Evolutionary conservation across 192 early-diverging fungal genomes (phyloP).

Genomic region (Geranomyces michiganensis): DNA sequence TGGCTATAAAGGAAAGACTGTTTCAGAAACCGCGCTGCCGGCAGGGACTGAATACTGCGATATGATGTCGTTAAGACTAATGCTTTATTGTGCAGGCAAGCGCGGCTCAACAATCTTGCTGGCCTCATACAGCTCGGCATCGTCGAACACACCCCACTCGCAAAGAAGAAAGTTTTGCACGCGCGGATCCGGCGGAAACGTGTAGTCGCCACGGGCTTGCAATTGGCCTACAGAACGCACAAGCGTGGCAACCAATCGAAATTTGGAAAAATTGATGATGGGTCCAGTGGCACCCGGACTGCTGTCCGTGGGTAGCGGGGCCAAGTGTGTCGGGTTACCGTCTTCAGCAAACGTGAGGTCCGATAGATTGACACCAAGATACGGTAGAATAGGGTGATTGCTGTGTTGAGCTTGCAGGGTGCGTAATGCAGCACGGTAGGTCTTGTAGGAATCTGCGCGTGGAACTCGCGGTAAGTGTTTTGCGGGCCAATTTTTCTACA

Average conservation of each 20-base stretch:
- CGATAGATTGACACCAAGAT: slow-evolving; percentile 77
- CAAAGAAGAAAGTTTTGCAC: slow-evolving; percentile 36
- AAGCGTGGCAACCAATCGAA: slow-evolving; percentile 43
- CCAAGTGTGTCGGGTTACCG: slow-evolving; percentile 71
- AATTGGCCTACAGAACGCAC: slow-evolving; percentile 28
- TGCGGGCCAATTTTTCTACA: too few species aligned
- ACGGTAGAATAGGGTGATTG: slow-evolving; percentile 70
- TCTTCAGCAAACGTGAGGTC: slow-evolving; percentile 87
- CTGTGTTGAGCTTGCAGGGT: neutral
- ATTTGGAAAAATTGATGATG: slow-evolving; percentile 53
- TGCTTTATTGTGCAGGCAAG: too few species aligned
- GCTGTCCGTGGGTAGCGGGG: slow-evolving; percentile 13
- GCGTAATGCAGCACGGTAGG: slow-evolving; percentile 39
- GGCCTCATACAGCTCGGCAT: slow-evolving; percentile 46
- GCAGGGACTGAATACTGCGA: too few species aligned
- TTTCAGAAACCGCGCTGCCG: too few species aligned
- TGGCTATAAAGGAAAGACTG: too few species aligned
- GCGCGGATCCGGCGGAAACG: slow-evolving; percentile 33
- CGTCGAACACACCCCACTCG: slow-evolving; percentile 44
- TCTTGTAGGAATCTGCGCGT: slow-evolving; percentile 43
- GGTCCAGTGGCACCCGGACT: neutral
- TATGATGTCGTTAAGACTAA: too few species aligned
- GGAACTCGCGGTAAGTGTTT: neutral
- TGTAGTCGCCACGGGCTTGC: slow-evolving; percentile 37
- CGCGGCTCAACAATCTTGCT: slow-evolving; percentile 1